Percentiles rank a stretch among this genome's conserved stretches.
These are phyloP conservation scores for Tylopilus orsonianus DNA, from an alignment of 1,284 basidiomycete genomes.

Conservation along the genomic window DNA sequence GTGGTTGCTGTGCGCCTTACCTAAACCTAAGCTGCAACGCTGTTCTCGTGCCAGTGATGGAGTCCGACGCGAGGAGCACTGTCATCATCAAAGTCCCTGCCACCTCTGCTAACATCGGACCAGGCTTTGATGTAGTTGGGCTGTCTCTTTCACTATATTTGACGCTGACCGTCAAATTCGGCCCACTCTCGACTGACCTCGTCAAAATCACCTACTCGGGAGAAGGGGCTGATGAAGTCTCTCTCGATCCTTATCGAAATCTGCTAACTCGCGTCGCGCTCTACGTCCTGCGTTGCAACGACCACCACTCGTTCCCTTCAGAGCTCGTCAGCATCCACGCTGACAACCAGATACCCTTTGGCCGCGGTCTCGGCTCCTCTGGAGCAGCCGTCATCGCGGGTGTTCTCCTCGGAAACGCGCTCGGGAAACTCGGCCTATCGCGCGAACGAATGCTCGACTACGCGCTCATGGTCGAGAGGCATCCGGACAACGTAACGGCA, in stretches of 20 bases:
- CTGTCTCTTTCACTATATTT: constrained; percentile 91
- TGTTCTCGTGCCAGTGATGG: no score
- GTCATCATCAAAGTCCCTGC: constrained; percentile 86
- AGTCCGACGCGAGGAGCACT: constrained; percentile 20
- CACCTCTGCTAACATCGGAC: constrained; percentile 98
- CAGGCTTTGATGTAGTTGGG: constrained; percentile 98
- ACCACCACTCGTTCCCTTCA: constrained; percentile 73
- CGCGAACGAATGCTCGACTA: constrained; percentile 86
- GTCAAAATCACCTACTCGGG: constrained; percentile 83
- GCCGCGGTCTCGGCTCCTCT: constrained; percentile 94
- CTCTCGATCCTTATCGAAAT: constrained; percentile 95
- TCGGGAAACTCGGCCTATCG: constrained; percentile 75
- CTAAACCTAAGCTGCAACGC: no score
- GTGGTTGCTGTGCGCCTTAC: no score
- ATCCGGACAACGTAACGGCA: constrained; percentile 99
- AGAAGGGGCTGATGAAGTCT: constrained; percentile 88
- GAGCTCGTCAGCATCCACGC: constrained; percentile 70
- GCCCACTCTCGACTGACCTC: constrained; percentile 37
- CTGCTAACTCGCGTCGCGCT: constrained; percentile 97
- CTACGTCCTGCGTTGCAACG: constrained; percentile 91
- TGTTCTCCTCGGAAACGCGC: constrained; percentile 83
- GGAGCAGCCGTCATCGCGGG: constrained; percentile 98
- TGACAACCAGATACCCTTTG: constrained; percentile 96
- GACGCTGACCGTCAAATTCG: constrained; percentile 67
- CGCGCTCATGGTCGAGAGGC: constrained; percentile 98